Conservation (phyloP, 495 filamentous ascomycete genomes). For the Hyaloscypha finlandica region DNA sequence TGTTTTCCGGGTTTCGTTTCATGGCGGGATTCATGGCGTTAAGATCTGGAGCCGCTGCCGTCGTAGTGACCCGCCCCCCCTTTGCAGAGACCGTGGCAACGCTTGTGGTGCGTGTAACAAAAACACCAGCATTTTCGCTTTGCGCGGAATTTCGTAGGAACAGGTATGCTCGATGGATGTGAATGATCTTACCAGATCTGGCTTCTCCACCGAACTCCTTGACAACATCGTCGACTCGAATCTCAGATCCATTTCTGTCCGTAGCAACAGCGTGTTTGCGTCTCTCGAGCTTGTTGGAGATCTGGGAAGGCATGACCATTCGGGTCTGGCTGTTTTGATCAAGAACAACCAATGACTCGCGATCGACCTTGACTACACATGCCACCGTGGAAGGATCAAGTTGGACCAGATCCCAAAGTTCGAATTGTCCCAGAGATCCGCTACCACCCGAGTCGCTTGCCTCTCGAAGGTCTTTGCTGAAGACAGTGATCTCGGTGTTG, state of each 20-base stretch:
- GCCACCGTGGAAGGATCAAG: conserved; percentile 90
- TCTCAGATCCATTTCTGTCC: conserved; percentile 91
- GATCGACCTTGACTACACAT: conserved; percentile 91
- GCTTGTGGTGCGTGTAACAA: conserved; percentile 82
- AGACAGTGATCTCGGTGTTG: conserved; percentile 93
- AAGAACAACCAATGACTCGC: conserved; percentile 84
- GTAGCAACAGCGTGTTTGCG: conserved; percentile 85
- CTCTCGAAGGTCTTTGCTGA: conserved; percentile 94
- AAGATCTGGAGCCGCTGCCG: conserved; percentile 67
- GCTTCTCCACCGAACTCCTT: conserved; percentile 86
- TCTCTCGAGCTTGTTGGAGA: conserved; percentile 80
- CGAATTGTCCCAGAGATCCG: conserved; percentile 77
- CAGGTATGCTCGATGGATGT: conserved; percentile 86
- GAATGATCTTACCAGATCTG: conserved; percentile 82
- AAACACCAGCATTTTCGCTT: conserved; percentile 85
- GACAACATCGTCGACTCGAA: conserved; percentile 86
- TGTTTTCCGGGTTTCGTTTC: conserved; percentile 56
- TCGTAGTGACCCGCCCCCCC: conserved; percentile 65
- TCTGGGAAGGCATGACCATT: conserved; percentile 84
- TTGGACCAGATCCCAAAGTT: conserved; percentile 91
- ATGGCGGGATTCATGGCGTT: conserved; percentile 91
- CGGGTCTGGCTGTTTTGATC: conserved; percentile 86
- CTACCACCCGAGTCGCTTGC: conserved; percentile 86
- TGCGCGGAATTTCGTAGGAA: conserved; percentile 85
- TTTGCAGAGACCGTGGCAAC: conserved; percentile 89